Evolutionary conservation across 257 asterid genomes (phyloP).

Genomic region (Fraxinus pennsylvanica): DNA sequence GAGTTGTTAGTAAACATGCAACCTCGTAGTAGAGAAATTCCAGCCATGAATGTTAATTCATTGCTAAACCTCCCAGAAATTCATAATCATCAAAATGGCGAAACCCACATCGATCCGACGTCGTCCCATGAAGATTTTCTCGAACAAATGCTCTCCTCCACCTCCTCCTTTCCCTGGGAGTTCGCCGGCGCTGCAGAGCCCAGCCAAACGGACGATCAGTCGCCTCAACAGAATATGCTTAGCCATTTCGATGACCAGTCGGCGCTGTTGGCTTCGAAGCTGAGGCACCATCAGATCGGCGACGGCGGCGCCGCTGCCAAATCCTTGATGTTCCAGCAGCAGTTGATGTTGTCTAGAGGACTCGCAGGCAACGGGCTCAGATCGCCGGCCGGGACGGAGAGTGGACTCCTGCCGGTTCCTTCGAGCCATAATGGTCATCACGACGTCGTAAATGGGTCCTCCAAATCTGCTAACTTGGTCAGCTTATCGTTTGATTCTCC

Average conservation of each 20-base stretch:
- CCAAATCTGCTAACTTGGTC: slow-evolving; percentile 52
- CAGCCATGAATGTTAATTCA: slow-evolving; percentile 52
- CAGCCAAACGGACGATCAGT: slow-evolving; percentile 30
- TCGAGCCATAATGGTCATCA: slow-evolving; percentile 39
- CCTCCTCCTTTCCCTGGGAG: slow-evolving; percentile 45
- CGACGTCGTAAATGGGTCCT: slow-evolving; percentile 45
- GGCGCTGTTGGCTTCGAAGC: slow-evolving; percentile 54
- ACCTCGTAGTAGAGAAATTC: slow-evolving; percentile 45
- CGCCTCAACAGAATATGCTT: slow-evolving; percentile 20
- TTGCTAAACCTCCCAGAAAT: slow-evolving; percentile 53
- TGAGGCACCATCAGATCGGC: slow-evolving; percentile 70
- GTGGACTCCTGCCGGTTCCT: slow-evolving; percentile 43
- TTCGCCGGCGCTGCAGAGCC: not conserved
- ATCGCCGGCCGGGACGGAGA: slow-evolving; percentile 40
- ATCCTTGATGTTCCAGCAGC: slow-evolving; percentile 70
- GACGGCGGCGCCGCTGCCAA: slow-evolving; percentile 43
- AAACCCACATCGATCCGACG: slow-evolving; percentile 53
- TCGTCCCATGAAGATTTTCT: slow-evolving; percentile 71
- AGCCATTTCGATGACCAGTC: slow-evolving; percentile 49
- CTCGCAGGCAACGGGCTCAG: slow-evolving; percentile 44
- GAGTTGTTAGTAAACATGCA: slow-evolving; percentile 33
- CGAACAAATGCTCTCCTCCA: slow-evolving; percentile 70
- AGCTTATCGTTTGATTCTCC: slow-evolving; percentile 20
- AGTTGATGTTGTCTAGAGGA: slow-evolving; percentile 60
- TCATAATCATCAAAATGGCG: slow-evolving; percentile 30